phyloP scores from a whole-genome alignment of 257 asterid species.

The Solanum chiquidenum region DNA sequence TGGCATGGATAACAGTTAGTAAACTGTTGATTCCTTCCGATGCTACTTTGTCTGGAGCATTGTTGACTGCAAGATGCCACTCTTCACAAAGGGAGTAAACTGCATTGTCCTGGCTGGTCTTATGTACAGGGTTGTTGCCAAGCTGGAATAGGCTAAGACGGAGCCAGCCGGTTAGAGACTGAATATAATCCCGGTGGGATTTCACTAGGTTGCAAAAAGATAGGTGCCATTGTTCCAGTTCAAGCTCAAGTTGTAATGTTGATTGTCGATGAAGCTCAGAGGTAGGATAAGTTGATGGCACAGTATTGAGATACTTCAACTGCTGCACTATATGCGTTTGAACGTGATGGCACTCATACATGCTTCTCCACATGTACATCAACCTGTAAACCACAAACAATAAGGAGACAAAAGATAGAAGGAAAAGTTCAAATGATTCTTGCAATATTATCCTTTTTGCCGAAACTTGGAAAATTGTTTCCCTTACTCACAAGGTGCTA shows the following conservation, averaged over 20 bases:
- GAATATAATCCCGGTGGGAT: conserved; percentile 76
- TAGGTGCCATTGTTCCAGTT: conserved; percentile 92
- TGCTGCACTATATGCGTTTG: conserved; percentile 94
- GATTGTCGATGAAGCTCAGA: conserved; percentile 89
- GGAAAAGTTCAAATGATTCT: neutral
- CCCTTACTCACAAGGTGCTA: neutral
- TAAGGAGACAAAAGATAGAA: neutral
- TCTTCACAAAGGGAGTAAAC: conserved; percentile 87
- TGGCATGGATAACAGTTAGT: conserved; percentile 59
- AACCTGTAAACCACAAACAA: conserved; percentile 26
- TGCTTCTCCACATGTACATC: conserved; percentile 95
- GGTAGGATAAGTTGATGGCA: conserved; percentile 56
- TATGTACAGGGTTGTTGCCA: conserved; percentile 42
- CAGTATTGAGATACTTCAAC: conserved; percentile 60
- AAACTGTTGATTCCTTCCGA: conserved; percentile 89
- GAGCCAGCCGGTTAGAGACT: conserved; percentile 88
- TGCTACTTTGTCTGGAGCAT: conserved; percentile 88
- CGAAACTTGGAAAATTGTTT: neutral
- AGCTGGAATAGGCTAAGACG: conserved; percentile 84
- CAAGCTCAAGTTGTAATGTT: conserved; percentile 91
- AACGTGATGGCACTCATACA: conserved; percentile 95
- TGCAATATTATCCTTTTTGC: neutral
- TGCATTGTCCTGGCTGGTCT: conserved; percentile 53
- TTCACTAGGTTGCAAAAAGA: conserved; percentile 80
- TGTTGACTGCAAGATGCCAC: conserved; percentile 80